Percentiles rank a stretch among this genome's conserved stretches.
Evolutionary conservation across 106 monocot species (phyloP).

Genomic region (Acorus calamus): DNA sequence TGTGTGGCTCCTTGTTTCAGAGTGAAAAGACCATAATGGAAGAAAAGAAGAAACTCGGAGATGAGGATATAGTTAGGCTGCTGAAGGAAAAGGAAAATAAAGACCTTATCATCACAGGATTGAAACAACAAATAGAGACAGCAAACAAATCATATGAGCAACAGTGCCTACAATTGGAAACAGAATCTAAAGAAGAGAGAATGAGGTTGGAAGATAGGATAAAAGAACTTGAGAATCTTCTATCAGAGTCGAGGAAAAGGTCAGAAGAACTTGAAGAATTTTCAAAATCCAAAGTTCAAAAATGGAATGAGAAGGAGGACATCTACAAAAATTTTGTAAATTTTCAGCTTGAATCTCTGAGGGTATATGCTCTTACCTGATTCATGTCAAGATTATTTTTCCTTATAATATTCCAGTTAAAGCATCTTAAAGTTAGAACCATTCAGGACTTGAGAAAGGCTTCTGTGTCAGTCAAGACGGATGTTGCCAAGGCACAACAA

Average conservation of each 20-base stretch:
- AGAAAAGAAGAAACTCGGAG: constrained; percentile 39
- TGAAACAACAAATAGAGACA: constrained; percentile 48
- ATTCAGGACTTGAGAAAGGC: constrained; percentile 42
- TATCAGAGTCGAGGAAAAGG: constrained; percentile 39
- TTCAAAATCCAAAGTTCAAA: constrained; percentile 39
- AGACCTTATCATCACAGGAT: constrained; percentile 42
- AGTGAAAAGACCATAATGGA: constrained; percentile 33
- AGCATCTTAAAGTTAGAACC: background rate
- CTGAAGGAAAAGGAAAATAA: constrained; percentile 66
- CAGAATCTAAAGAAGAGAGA: constrained; percentile 26
- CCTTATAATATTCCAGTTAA: background rate
- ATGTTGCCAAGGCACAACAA: constrained; percentile 29
- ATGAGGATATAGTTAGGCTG: constrained; percentile 46
- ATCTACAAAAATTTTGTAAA: constrained; percentile 37
- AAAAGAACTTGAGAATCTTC: constrained; percentile 33
- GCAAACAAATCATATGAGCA: constrained; percentile 42
- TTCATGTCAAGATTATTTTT: constrained; percentile 5
- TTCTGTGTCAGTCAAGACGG: constrained; percentile 37
- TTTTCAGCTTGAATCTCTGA: constrained; percentile 41
- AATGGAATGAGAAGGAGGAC: constrained; percentile 28
- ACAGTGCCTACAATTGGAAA: constrained; percentile 31
- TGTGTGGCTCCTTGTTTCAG: constrained; percentile 16
- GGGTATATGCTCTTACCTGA: constrained; percentile 33
- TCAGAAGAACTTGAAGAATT: constrained; percentile 33
- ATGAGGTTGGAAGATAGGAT: constrained; percentile 34